phyloP scores from a whole-genome alignment of 129 eudicot genomes.

The Arctium lappa region DNA sequence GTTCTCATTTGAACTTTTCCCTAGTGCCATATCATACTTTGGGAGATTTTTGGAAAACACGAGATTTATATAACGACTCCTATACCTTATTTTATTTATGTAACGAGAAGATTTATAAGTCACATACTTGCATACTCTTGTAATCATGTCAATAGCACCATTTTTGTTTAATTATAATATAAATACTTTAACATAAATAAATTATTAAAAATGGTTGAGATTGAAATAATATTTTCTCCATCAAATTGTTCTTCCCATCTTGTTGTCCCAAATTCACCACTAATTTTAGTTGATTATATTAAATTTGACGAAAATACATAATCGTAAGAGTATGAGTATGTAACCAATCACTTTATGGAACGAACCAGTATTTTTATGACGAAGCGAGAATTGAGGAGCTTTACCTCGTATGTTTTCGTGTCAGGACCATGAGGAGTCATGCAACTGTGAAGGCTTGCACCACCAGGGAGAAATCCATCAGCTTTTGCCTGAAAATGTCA shows the following conservation, averaged over 20 bases:
- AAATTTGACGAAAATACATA: not conserved
- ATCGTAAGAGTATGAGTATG: not conserved
- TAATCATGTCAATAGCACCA: not conserved
- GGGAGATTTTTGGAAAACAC: not conserved
- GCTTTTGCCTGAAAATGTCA: conserved; percentile 77
- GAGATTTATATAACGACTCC: not conserved
- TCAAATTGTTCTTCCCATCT: not conserved
- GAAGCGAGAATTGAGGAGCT: not conserved
- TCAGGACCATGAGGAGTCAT: conserved; percentile 99
- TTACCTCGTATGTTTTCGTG: conserved; percentile 94
- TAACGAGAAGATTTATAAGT: not conserved
- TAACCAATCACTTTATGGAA: not conserved
- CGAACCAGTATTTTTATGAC: not conserved
- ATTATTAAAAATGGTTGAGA: not conserved
- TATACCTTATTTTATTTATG: not conserved
- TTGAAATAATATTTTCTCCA: not conserved
- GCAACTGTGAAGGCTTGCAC: conserved; percentile 96
- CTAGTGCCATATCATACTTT: not conserved
- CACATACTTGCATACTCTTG: not conserved
- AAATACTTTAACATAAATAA: not conserved
- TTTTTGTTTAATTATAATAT: not conserved
- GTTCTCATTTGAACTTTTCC: not conserved
- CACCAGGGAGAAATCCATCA: conserved; percentile 97
- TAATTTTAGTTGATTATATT: not conserved
- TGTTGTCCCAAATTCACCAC: not conserved